Percentiles rank a stretch among this genome's conserved stretches.
phyloP scores from a whole-genome alignment of 495 filamentous ascomycete species.

The Aspergillus sparsus region DNA sequence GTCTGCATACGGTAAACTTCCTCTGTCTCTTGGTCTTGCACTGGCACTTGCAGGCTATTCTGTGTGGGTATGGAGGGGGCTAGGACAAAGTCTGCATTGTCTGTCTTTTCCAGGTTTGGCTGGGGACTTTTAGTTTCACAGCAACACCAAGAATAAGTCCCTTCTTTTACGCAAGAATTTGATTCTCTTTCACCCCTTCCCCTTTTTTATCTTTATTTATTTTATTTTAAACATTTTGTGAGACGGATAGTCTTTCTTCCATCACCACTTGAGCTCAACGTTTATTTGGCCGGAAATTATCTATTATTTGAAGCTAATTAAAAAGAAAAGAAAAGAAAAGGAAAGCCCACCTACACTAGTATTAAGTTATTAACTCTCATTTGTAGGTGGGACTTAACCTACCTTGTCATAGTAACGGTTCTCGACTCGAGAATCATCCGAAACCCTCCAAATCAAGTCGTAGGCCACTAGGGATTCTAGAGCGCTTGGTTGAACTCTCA shows the following conservation, averaged over 20 bases:
- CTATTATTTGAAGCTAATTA: too few relatives aligned
- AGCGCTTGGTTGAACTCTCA: constrained; percentile 17
- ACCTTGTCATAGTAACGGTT: background rate
- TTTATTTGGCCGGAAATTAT: background rate
- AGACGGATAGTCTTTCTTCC: constrained; percentile 4
- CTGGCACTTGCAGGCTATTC: background rate
- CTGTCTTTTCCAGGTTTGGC: too few relatives aligned
- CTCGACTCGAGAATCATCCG: constrained; percentile 19
- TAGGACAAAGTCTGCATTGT: too few relatives aligned
- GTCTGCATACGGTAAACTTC: background rate
- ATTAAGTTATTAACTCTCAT: background rate
- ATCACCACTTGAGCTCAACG: background rate
- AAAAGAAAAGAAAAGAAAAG: background rate
- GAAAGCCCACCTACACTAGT: background rate
- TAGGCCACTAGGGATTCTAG: constrained; percentile 5
- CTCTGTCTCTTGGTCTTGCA: background rate
- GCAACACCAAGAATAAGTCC: background rate
- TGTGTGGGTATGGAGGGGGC: background rate
- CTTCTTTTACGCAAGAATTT: too few relatives aligned
- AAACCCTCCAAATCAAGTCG: constrained; percentile 25
- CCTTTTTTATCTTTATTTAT: too few relatives aligned
- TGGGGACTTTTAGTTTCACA: background rate
- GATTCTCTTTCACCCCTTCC: too few relatives aligned
- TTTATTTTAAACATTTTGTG: background rate
- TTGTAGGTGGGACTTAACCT: background rate